A percentile compares a stretch with the other conserved stretches of the same genome.
phyloP scores from a whole-genome alignment of 768 basidiomycete genomes.

The Mycena galopus region DNA sequence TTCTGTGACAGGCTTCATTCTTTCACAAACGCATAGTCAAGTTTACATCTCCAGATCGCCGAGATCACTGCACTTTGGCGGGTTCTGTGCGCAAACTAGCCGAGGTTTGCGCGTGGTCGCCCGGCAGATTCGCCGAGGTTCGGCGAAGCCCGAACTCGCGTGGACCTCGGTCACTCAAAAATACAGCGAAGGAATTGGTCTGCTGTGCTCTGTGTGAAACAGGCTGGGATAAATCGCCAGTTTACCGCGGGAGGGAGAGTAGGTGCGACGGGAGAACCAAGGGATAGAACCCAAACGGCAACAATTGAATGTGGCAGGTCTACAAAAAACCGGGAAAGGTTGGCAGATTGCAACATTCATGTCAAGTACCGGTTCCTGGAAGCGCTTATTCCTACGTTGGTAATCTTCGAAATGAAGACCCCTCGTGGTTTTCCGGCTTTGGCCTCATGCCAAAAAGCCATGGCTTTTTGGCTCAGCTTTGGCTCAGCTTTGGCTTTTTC shows the following conservation, averaged over 20 bases:
- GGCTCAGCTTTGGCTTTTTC: no score
- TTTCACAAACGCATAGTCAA: conserved; percentile 10
- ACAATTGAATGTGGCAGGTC: conserved; percentile 7
- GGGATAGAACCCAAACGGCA: conserved; percentile 8
- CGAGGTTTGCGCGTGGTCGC: background rate
- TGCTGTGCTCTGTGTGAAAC: conserved; percentile 12
- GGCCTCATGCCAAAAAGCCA: no score
- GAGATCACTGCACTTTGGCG: background rate
- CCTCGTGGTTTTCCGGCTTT: no score
- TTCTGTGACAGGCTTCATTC: conserved; percentile 13
- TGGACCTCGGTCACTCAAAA: background rate
- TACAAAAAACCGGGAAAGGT: conserved; percentile 12
- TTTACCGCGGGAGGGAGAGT: background rate
- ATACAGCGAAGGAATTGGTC: conserved; percentile 4
- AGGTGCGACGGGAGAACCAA: conserved; percentile 1
- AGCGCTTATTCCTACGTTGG: conserved; percentile 1
- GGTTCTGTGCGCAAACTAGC: background rate
- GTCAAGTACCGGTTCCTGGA: conserved; percentile 11
- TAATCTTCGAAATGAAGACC: background rate
- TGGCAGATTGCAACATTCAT: conserved; percentile 15
- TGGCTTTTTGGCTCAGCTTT: no score
- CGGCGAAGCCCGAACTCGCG: background rate
- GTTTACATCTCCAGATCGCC: conserved; percentile 1
- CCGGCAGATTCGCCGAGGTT: background rate
- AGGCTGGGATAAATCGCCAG: conserved; percentile 7